Base-by-base conservation (phyloP, 2,329 filamentous ascomycete species). In the Periconia macrospinosa region DNA sequence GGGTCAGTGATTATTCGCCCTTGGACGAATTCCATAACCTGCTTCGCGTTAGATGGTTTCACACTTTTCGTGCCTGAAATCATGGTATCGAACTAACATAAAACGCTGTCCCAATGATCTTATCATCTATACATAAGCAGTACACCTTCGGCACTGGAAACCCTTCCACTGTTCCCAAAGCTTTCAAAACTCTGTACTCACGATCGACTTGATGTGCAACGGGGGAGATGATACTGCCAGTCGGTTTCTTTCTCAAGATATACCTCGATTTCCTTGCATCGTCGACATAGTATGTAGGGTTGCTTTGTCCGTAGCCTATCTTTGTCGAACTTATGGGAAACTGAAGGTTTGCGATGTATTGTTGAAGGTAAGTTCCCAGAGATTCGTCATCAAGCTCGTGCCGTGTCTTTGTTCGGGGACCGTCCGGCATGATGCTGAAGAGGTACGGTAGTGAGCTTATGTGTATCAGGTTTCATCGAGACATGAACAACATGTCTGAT, bases 221-320 rank as follows among this genome's bases (percentile, higher is more conserved):
- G 75, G 91, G 91, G 66, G 91, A 96, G 48, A 97, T 83, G 41
- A 97, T 88, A 75, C 88, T 87, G 57, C 93, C 93, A 5, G 92
- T 91, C 0, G 93, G 94, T 77, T 97, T 97, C 83, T 97, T 97
- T 71, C 93, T 90, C 77, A 97, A 82, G 30, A 97, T 94, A 74
- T 87, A 96, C 68, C 86, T 84, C 58, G 78, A 73, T 47, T 86
- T 83, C 67, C 85, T 80, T 2, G 67, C 58, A 55, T 86, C 86
- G 17, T 87, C 94, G 66, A 97, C 81, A 66, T 92, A 90, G 77
- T 97, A 97, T 1, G 93, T 97, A 41, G 94, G 93, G 72, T 97
- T 97, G 56, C 91, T 96, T 77, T 97, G 93, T 49, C 93, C 94
- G 72, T 94, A 97, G 69, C 92, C 91, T 70, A 97, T 97, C 88